A percentile compares a stretch with the other conserved stretches of the same genome.
phyloP scores from a whole-genome alignment of 495 filamentous ascomycete genomes.

The Trichoderma virens region DNA sequence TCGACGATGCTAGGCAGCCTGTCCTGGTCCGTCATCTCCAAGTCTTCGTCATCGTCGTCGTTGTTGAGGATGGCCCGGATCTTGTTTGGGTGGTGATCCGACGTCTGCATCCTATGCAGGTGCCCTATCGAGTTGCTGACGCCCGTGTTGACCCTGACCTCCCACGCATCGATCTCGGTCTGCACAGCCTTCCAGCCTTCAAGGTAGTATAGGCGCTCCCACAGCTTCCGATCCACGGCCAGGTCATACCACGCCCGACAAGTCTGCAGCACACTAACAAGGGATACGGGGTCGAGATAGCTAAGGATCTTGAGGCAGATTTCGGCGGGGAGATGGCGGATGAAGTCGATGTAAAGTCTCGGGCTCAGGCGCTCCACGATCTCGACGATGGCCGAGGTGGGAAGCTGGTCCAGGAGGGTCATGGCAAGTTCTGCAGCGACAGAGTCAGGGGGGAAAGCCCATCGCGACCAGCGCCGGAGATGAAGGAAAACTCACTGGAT shows the following conservation, averaged over 20 bases:
- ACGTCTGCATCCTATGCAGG: slow-evolving; percentile 23
- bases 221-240: slow-evolving; percentile 76
- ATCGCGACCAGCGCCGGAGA: background rate
- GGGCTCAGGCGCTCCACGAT: slow-evolving; percentile 68
- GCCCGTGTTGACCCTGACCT: slow-evolving; percentile 44
- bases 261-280: slow-evolving; percentile 67
- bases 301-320: slow-evolving; percentile 82
- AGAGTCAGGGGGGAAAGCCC: background rate
- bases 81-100: slow-evolving; percentile 35
- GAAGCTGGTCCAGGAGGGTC: slow-evolving; percentile 61
- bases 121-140: slow-evolving; percentile 18
- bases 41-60: slow-evolving; percentile 37
- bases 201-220: slow-evolving; percentile 68
- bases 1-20: slow-evolving; percentile 11
- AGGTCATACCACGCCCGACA: slow-evolving; percentile 77
- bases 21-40: slow-evolving; percentile 36
- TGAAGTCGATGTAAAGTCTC: slow-evolving; percentile 85
- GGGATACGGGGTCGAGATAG: slow-evolving; percentile 67
- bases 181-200: slow-evolving; percentile 79
- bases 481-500: slow-evolving; percentile 32
- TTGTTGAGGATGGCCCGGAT: slow-evolving; percentile 37
- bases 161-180: slow-evolving; percentile 58
- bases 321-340: slow-evolving; percentile 76
- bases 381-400: slow-evolving; percentile 65
- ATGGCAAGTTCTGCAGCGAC: slow-evolving; percentile 48